These are phyloP conservation scores for Aspergillus versicolor DNA, from an alignment of 2,329 filamentous ascomycete species.

Conservation along the genomic window DNA sequence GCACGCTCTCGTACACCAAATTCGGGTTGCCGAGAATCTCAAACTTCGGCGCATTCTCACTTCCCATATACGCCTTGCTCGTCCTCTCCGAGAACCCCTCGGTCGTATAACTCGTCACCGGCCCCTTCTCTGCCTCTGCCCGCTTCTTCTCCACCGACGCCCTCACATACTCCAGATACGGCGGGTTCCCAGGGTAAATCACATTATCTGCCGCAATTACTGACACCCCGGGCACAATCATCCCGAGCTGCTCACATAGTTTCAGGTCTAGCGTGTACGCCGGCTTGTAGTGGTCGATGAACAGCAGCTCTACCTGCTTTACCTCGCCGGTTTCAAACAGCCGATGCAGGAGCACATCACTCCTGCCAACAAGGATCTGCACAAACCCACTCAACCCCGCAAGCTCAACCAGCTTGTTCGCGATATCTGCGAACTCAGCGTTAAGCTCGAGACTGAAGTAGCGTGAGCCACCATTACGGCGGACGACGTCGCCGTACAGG, in stretches of 20 bases:
- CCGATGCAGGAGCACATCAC: slow-evolving; percentile 63
- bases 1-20: slow-evolving; percentile 62
- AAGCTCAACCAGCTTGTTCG: slow-evolving; percentile 67
- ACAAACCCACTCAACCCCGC: slow-evolving; percentile 71
- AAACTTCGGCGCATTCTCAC: slow-evolving; percentile 27
- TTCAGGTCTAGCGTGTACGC: slow-evolving; percentile 73
- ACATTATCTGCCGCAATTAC: slow-evolving; percentile 48
- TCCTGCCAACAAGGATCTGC: slow-evolving; percentile 68
- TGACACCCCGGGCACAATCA: slow-evolving; percentile 59
- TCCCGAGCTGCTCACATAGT: slow-evolving; percentile 68
- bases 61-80: slow-evolving; percentile 25
- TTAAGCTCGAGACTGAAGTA: slow-evolving; percentile 74
- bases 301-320: slow-evolving; percentile 67
- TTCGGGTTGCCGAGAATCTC: slow-evolving; percentile 58
- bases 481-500: slow-evolving; percentile 67
- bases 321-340: slow-evolving; percentile 57
- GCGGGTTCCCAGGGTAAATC: slow-evolving; percentile 44
- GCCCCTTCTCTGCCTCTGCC: slow-evolving; percentile 34
- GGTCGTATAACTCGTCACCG: slow-evolving; percentile 18
- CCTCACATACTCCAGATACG: slow-evolving; percentile 63
- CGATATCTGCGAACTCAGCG: slow-evolving; percentile 71
- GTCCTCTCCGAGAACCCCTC: slow-evolving; percentile 22
- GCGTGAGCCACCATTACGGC: slow-evolving; percentile 60
- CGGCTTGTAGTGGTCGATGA: slow-evolving; percentile 79
- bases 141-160: slow-evolving; percentile 64